Percentiles rank a stretch among this genome's conserved stretches.
These are phyloP conservation scores for Coprinopsis marcescibilis DNA, from an alignment of 768 basidiomycete species.

Conservation along the genomic window DNA sequence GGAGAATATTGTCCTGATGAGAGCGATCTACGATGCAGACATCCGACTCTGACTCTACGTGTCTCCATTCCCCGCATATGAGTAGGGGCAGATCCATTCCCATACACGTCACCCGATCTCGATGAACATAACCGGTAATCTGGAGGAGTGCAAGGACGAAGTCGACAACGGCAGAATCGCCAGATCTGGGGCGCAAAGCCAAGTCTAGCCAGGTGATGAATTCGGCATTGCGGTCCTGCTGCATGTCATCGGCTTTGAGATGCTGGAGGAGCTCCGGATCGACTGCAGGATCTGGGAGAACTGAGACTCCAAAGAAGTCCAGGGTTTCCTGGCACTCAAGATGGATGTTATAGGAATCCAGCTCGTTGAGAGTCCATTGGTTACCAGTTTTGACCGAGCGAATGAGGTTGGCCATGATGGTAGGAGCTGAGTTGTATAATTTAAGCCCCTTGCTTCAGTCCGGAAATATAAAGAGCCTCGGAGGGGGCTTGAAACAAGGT, in stretches of 20 bases:
- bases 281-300: conserved; percentile 19
- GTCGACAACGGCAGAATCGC: conserved; percentile 24
- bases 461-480: too few species aligned
- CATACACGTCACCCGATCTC: conserved; percentile 17
- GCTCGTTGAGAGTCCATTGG: conserved; percentile 8
- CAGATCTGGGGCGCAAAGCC: conserved; percentile 8
- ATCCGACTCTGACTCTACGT: conserved; percentile 23
- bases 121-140: conserved; percentile 20
- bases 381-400: conserved; percentile 8
- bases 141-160: conserved; percentile 24
- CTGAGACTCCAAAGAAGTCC: conserved; percentile 7
- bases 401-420: conserved; percentile 7
- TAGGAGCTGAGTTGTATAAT: too few species aligned
- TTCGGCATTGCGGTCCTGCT: conserved; percentile 16
- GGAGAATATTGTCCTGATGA: conserved; percentile 17
- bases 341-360: conserved; percentile 7
- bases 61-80: conserved; percentile 21
- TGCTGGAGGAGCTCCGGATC: conserved; percentile 20
- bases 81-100: conserved; percentile 20
- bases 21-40: conserved; percentile 25
- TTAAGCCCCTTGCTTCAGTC: too few species aligned
- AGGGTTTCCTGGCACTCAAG: conserved; percentile 1
- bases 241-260: conserved; percentile 19
- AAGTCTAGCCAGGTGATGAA: conserved; percentile 21
- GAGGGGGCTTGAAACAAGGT: too few species aligned